Conservation (phyloP, 129 eudicot genomes). For the Rutidosis leptorrhynchoides region DNA sequence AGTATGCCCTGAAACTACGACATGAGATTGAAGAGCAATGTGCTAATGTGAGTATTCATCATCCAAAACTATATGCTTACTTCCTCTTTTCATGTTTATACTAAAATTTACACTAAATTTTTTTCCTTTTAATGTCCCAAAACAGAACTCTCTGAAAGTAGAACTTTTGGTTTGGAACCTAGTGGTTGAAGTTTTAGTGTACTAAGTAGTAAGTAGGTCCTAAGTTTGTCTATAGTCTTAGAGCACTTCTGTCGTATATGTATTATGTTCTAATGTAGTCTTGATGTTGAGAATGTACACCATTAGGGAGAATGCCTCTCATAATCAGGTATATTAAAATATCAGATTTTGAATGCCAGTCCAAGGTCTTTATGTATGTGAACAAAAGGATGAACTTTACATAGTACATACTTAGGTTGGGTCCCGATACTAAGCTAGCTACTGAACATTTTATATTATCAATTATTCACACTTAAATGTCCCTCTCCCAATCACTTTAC, state of each 20-base stretch:
- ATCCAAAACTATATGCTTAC: slow-evolving; percentile 20
- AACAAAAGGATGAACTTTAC: too few relatives aligned
- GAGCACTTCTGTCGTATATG: neutral
- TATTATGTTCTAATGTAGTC: neutral
- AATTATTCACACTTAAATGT: neutral
- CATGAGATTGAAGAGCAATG: slow-evolving; percentile 96
- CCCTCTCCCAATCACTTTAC: neutral
- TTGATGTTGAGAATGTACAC: neutral
- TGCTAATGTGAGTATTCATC: slow-evolving; percentile 56
- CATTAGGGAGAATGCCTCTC: neutral
- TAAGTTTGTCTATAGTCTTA: neutral
- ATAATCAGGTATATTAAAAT: too few relatives aligned
- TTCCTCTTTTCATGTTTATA: neutral
- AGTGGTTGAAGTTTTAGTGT: neutral
- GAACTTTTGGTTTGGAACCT: neutral
- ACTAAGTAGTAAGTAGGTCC: neutral
- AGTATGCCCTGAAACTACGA: slow-evolving; percentile 73
- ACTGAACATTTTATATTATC: neutral
- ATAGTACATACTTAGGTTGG: too few relatives aligned
- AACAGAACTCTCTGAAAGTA: neutral
- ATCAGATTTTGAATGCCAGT: neutral
- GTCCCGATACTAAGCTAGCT: neutral
- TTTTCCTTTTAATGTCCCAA: neutral
- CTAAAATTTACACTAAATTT: neutral
- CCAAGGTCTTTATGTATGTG: too few relatives aligned